A percentile compares a stretch with the other conserved stretches of the same genome.
Evolutionary conservation across 306 rosid species (phyloP).

Genomic region (Quercus wislizeni): DNA sequence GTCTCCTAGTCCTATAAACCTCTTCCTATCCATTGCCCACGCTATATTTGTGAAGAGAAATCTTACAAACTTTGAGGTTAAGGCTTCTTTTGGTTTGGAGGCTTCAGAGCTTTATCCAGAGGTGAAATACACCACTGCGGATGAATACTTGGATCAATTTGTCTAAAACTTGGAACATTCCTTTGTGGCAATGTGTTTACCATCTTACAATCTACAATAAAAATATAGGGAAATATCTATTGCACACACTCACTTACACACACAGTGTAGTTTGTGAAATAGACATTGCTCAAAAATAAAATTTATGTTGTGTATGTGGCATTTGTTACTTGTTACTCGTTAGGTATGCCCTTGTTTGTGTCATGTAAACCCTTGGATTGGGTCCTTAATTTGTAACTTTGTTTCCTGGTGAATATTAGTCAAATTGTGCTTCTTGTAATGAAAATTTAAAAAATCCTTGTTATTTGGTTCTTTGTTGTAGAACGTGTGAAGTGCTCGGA

Average conservation of each 20-base stretch:
- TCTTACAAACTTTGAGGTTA: conserved; percentile 21
- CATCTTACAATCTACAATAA: background rate
- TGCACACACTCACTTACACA: too few relatives aligned
- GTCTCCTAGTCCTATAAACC: conserved; percentile 31
- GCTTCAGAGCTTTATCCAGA: conserved; percentile 48
- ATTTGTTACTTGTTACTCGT: background rate
- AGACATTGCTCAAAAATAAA: too few relatives aligned
- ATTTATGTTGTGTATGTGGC: background rate
- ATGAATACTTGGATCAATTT: conserved; percentile 33
- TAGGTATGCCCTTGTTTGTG: background rate
- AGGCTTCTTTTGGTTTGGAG: conserved; percentile 35
- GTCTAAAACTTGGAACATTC: conserved; percentile 13
- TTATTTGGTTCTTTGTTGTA: background rate
- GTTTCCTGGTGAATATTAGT: background rate
- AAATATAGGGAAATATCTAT: too few relatives aligned
- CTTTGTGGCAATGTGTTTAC: background rate
- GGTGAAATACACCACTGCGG: conserved; percentile 30
- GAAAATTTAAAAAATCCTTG: background rate
- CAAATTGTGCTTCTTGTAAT: background rate
- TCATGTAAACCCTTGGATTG: background rate
- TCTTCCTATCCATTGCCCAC: conserved; percentile 24
- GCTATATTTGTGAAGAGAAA: conserved; percentile 30
- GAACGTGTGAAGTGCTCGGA: background rate
- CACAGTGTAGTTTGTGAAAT: too few relatives aligned
- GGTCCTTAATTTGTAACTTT: background rate